A percentile compares a stretch with the other conserved stretches of the same genome.
Evolutionary conservation across 2,329 filamentous ascomycete genomes (phyloP).

Genomic region (Aureobasidium sp.): DNA sequence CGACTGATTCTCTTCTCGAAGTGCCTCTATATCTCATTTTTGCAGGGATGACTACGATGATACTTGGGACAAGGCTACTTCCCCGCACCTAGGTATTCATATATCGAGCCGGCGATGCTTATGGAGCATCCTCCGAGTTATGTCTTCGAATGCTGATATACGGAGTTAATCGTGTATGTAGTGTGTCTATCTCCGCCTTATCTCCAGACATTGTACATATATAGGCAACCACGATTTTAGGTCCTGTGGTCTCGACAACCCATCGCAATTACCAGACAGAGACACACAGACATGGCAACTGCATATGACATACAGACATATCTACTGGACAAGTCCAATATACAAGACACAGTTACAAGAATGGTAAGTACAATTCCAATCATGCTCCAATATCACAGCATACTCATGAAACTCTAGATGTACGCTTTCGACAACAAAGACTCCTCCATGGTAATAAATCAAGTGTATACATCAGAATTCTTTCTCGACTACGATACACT

Average conservation of each 20-base stretch:
- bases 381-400: background rate
- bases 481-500: background rate
- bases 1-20: too few species aligned
- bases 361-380: background rate
- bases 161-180: too few species aligned
- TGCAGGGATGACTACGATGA: too few species aligned
- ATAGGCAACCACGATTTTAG: background rate
- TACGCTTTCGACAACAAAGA: background rate
- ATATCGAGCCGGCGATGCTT: too few species aligned
- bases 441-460: background rate
- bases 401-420: background rate
- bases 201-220: background rate
- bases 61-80: too few species aligned
- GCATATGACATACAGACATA: background rate
- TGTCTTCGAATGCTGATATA: too few species aligned
- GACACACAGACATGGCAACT: background rate
- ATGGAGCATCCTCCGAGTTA: too few species aligned
- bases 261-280: background rate
- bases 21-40: too few species aligned
- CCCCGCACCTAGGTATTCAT: too few species aligned
- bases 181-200: background rate
- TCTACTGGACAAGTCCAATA: background rate
- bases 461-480: background rate
- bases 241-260: background rate
- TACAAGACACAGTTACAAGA: background rate